Base-by-base conservation (phyloP, 1,139 yeast genomes). In the Diutina sp. region DNA sequence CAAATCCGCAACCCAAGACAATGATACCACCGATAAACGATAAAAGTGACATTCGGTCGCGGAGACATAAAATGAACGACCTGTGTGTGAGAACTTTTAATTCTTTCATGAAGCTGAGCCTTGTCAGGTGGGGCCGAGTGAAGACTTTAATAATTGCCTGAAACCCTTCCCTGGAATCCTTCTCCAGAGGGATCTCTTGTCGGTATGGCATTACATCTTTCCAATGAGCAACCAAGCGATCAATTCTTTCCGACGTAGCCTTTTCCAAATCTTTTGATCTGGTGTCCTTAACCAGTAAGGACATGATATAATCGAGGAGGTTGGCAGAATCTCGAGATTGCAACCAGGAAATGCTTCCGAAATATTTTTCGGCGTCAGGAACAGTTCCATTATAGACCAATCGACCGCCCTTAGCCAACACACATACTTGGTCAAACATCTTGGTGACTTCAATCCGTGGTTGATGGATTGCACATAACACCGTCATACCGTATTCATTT, bases 381-480 rank as follows among this genome's bases (percentile, higher is more conserved):
- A 82, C 72, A 16, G 72, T 65, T 0, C 93, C 95, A 59, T 75
- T 78, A 65, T 78, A 86, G 4, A 85, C 82, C 55, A 81, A 67
- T 45, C 82, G 72, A 1, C 93, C 88, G 9, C 86, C 90, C 56
- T 80, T 73, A 0, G 96, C 81, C 46, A 90, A 69, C n/a, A 90
- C 76, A 57, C 91, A 79, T 4, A 89, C 73, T 55, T 79, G 76
- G 66, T 90, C 96, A 63, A 90, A 85, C 51, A 87, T 67, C 52
- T 68, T 65, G 14, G 83, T 71, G 53, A 89, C 87, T 65, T 89
- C 96, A 0, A 88, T 80, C 57, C 96, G 71, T 0, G 96, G 97
- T 65, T 90, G 96, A 66, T 89, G 96, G 54, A 89, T 85, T 47
- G 91, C 84, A 69, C 87, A 71, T 4, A 89, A 74, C 38, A 89